Evolutionary conservation across 2,329 filamentous ascomycete species (phyloP), one percentile per base, ranked within the genome.

Genomic region (Ascochyta fabae): DNA sequence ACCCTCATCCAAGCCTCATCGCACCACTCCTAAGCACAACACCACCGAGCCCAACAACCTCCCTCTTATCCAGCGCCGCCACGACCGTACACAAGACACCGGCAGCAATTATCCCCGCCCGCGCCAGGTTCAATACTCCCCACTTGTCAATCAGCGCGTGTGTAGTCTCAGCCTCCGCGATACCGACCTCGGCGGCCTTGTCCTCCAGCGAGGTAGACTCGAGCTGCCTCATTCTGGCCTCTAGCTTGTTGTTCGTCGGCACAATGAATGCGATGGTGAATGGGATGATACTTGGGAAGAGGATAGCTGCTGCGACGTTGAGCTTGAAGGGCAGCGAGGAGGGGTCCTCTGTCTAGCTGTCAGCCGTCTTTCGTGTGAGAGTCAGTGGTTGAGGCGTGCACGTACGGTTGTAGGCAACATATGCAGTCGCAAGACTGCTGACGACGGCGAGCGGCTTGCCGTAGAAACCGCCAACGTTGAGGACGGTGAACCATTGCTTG

Each of bases 91-190:
- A 65, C 15, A 74, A 39, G 0, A 66, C 56, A 1, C 66, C 69
- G 1, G 65, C 64, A 6, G 64, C 72, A 2, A 72, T 63, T 8
- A 80, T 62, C 7, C 74, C 49, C 2, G 75, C 73, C 16, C 81
- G 67, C 6, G 71, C 78, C 33, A 86, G 59, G 63, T 86, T 86
- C 62, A 85, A 65, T 45, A 78, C 72, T 3, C 77, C 83, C 84
- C 84, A 87, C 54, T 73, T 75, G 63, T 86, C 83, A 34, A 87
- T 77, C 61, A 86, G 68, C 54, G 73, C 77, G 69, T 84, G 82
- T 7, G 77, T 76, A 0, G 75, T 81, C 72, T 82, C 79, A 40
- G 77, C 77, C 48, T 77, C 70, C 26, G 64, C 67, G 27, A 75
- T 62, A 4, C 72, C 76, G 5, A 67, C 64, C 52, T 81, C 80